Base-by-base conservation (phyloP, 2,329 filamentous ascomycete species). In the Alternaria triticina region DNA sequence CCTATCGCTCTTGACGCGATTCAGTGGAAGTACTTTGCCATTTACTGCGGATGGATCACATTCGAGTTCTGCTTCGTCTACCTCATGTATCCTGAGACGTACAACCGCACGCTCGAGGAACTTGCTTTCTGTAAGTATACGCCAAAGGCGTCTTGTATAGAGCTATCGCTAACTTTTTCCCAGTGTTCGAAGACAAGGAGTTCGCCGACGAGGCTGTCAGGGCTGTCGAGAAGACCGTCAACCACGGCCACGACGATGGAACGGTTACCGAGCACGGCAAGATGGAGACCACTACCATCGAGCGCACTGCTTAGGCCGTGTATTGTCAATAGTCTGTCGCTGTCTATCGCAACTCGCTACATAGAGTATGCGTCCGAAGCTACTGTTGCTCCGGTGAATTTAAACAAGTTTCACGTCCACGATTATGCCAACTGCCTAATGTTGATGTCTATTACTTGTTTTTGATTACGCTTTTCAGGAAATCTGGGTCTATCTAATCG, bases 31-130 rank as follows among this genome's bases (percentile, higher is more conserved):
- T 87, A 85, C 40, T 86, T 87, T 65, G 82, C 86, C 46, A 85
- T 86, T 61, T 87, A 86, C 68, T 86, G 85, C 45, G 85, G 84
- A 43, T 87, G 83, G 70, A 87, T 87, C 68, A 82, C 82, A 10
- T 82, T 83, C 64, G 86, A 87, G 69, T 80, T 88, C 54, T 80
- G 83, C 1, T 82, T 85, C 11, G 82, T 86, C 57, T 89, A 86
- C 79, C 85, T 88, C 76, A 86, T 88, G 81, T 88, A 87, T 74
- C 87, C 87, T 0, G 87, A 89, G 75, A 89, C 87, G 11, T 86
- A 86, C 54, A 84, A 84, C 65, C 83, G 70, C 36, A 81, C 80
- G 2, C 72, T 79, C 30, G 90, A 92, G 77, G 90, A 92, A 75
- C 88, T 92, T 78, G 89, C 72, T 17, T 78, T 78, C 72, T 68